Evolutionary conservation across 2,329 filamentous ascomycete species (phyloP).

Genomic region (Nemania bipapillata): DNA sequence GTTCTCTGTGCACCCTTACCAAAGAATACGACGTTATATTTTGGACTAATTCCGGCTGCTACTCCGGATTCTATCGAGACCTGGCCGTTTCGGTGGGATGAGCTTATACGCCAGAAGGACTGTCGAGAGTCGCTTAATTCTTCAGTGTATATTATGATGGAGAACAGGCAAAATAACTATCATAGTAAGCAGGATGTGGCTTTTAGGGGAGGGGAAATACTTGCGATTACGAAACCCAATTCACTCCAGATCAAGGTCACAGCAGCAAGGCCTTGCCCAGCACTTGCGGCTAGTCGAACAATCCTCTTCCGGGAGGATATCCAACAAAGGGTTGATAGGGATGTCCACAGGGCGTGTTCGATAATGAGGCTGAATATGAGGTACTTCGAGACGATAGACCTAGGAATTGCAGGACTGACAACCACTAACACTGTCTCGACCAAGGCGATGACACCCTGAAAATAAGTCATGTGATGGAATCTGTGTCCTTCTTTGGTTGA

Average conservation of each 20-base stretch:
- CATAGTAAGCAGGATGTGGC: background rate
- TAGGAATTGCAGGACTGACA: constrained; percentile 7
- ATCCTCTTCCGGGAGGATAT: background rate
- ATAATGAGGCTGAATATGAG: constrained; percentile 15
- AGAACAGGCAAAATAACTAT: constrained; percentile 23
- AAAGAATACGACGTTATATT: constrained; percentile 27
- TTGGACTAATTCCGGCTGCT: background rate
- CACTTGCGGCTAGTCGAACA: constrained; percentile 15
- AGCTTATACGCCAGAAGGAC: constrained; percentile 4
- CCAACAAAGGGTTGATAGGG: constrained; percentile 17
- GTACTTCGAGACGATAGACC: background rate
- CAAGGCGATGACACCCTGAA: background rate
- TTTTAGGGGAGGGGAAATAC: background rate
- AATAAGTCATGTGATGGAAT: background rate
- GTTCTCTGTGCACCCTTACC: constrained; percentile 16
- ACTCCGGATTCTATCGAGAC: background rate
- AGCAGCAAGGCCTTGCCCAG: constrained; percentile 16
- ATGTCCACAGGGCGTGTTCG: constrained; percentile 27
- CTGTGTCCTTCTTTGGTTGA: background rate
- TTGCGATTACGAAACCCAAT: constrained; percentile 24
- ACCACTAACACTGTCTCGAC: constrained; percentile 9
- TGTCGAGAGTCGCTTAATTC: constrained; percentile 13
- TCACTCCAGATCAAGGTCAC: constrained; percentile 18
- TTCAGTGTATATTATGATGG: constrained; percentile 8
- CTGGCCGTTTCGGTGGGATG: background rate